Conservation (phyloP, 2,329 filamentous ascomycete genomes). For the Diaporthe amygdali region DNA sequence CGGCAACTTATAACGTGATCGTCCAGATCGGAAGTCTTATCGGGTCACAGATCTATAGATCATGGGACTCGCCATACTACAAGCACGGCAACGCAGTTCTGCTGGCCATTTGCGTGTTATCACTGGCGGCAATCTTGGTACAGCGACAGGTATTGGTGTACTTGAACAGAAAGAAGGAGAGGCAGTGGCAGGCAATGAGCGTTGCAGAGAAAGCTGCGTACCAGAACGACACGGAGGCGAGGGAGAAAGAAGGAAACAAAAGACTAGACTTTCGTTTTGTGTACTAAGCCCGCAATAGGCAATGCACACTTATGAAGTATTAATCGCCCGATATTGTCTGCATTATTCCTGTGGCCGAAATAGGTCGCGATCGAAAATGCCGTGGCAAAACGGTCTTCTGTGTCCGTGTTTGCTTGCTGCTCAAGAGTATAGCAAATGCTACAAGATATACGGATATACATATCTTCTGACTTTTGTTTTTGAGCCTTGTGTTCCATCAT, state of each 20-base stretch:
- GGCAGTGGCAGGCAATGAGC: conserved; percentile 50
- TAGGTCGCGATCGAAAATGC: neutral
- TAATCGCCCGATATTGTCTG: neutral
- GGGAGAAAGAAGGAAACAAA: conserved; percentile 54
- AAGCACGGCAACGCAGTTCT: conserved; percentile 62
- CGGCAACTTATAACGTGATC: conserved; percentile 53
- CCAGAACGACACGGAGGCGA: conserved; percentile 47
- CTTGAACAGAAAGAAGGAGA: conserved; percentile 55
- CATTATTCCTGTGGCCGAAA: neutral
- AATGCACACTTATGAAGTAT: neutral
- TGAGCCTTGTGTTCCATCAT: neutral
- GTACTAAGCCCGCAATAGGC: conserved; percentile 33
- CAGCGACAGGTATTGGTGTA: conserved; percentile 50
- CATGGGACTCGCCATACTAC: conserved; percentile 60
- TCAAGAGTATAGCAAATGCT: neutral
- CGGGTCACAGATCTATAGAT: conserved; percentile 54
- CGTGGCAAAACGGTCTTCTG: neutral
- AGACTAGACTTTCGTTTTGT: conserved; percentile 57
- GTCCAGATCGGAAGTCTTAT: conserved; percentile 51
- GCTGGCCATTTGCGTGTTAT: conserved; percentile 55
- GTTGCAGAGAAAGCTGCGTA: conserved; percentile 50
- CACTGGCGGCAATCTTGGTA: conserved; percentile 53
- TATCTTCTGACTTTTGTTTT: too few species aligned
- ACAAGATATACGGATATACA: too few species aligned
- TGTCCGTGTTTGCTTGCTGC: too few species aligned